Percentiles rank a stretch among this genome's conserved stretches.
Evolutionary conservation across 2,329 filamentous ascomycete genomes (phyloP).

Genomic region (Stagonosporopsis cucurbitacearum): DNA sequence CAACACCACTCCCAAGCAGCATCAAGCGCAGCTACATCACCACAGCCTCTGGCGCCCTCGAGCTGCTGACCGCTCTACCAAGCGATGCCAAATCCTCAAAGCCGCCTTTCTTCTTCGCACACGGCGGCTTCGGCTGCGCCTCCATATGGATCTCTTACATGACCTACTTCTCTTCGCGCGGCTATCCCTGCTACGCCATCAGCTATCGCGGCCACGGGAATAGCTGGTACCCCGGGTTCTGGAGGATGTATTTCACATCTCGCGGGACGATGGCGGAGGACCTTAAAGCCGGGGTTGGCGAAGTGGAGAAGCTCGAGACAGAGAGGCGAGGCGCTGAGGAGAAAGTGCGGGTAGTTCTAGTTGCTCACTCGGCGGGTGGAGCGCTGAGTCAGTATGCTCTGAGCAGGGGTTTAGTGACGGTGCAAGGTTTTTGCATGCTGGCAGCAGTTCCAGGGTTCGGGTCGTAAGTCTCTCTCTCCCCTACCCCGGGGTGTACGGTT

Average conservation of each 20-base stretch:
- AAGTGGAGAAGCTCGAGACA: constrained; percentile 44
- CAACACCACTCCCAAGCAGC: constrained; percentile 50
- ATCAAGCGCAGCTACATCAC: constrained; percentile 55
- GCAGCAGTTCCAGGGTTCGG: constrained; percentile 59
- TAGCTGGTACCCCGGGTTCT: constrained; percentile 59
- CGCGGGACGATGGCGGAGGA: constrained; percentile 55
- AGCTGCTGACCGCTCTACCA: constrained; percentile 56
- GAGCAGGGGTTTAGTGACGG: constrained; percentile 49
- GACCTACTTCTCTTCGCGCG: constrained; percentile 53
- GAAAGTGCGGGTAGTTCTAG: constrained; percentile 51
- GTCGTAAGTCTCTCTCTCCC: constrained; percentile 51
- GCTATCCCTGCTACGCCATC: constrained; percentile 60
- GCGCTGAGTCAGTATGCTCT: constrained; percentile 60
- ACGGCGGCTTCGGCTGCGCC: constrained; percentile 63
- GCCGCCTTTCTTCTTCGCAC: constrained; percentile 59
- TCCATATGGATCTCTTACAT: constrained; percentile 62
- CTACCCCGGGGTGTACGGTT: not conserved
- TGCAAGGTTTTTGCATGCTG: constrained; percentile 56
- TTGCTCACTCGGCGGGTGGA: constrained; percentile 61
- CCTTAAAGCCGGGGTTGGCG: constrained; percentile 51
- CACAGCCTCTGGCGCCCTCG: constrained; percentile 56
- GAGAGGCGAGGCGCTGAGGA: constrained; percentile 20
- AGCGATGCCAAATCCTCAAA: constrained; percentile 14
- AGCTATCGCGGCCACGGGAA: constrained; percentile 61
- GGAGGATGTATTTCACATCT: constrained; percentile 56